A percentile compares a stretch with the other conserved stretches of the same genome.
phyloP scores from a whole-genome alignment of 257 asterid genomes.

The Paraleonurus japonicus region DNA sequence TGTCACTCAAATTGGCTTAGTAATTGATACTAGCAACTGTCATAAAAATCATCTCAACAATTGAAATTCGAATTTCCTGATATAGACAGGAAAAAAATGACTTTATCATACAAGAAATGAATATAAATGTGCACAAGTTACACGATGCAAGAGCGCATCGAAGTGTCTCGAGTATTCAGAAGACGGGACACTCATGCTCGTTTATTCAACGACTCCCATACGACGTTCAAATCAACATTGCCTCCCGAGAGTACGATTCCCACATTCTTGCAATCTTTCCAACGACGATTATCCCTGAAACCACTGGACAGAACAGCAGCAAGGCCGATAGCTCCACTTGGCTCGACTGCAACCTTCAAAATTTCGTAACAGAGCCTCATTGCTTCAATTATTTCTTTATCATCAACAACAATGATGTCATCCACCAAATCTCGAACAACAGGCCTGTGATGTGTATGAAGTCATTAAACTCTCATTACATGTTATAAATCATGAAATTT shows the following conservation, averaged over 20 bases:
- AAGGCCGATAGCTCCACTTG: constrained; percentile 95
- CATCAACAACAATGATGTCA: constrained; percentile 66
- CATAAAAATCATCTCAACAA: background rate
- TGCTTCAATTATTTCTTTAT: constrained; percentile 71
- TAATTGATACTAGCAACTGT: no score
- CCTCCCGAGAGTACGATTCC: constrained; percentile 93
- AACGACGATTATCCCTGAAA: constrained; percentile 47
- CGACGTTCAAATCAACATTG: constrained; percentile 76
- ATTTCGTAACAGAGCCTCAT: constrained; percentile 74
- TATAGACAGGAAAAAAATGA: background rate
- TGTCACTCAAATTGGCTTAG: no score
- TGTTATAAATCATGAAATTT: background rate
- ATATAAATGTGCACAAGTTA: background rate
- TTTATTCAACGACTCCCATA: constrained; percentile 62
- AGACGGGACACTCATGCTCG: no score
- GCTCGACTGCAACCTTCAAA: constrained; percentile 85
- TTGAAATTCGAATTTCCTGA: background rate
- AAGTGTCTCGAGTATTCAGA: no score
- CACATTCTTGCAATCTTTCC: constrained; percentile 57
- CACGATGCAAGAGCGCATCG: background rate
- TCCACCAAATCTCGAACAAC: constrained; percentile 91
- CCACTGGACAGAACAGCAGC: constrained; percentile 77
- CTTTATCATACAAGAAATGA: background rate
- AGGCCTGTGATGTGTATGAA: constrained; percentile 55
- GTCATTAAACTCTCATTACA: no score